Base-by-base conservation (phyloP, 306 rosid genomes). In the Cucumis melo region DNA sequence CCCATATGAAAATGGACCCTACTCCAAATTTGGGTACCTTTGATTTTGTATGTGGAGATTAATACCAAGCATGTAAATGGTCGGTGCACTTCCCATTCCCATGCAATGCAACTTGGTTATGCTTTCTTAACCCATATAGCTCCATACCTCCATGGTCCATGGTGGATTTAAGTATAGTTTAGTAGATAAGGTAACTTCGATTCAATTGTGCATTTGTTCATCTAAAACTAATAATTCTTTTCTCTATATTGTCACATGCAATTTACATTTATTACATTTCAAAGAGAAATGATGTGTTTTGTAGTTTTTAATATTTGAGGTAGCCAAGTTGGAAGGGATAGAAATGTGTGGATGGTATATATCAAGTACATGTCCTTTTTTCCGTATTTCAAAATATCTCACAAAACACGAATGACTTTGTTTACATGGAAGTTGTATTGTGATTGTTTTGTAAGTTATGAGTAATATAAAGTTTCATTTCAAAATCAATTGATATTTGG, bases 1-100 rank as follows among this genome's bases (percentile, higher is more conserved):
- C 36, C 75, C 75, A 70, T n/a, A 11, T 44, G 57, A 58, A 7
- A 23, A 68, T 68, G 56, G 75, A 70, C 75, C 75, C 75, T 46
- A 70, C 75, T 14, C 16, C 74, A 17, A 14, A 46, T 41, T 41
- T 21, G 11, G 53, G 54, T 41, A 70, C 39, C 14, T 70, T 5
- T 0, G 39, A 46, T 23, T 67, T 23, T 23, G 36, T 41, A 64
- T 15, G 8, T n/a, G 51, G 27, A 36, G 51, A 65, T 38, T 38
- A 21, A 42, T 0, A 4, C 53, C 53, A 46, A 42, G 55, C 36
- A 42, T 6, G 42, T 46, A 70, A 12, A 58, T 6, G 75, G 75
- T 14, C 75, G 57, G 75, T 70, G 75, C 56, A 7, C 12, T 70
- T 23, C 39, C 75, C 75, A 70, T 42, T 64, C 48, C 14, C 50